Base-by-base conservation (phyloP, 805 yeast genomes). In the Saturnispora silvae region DNA sequence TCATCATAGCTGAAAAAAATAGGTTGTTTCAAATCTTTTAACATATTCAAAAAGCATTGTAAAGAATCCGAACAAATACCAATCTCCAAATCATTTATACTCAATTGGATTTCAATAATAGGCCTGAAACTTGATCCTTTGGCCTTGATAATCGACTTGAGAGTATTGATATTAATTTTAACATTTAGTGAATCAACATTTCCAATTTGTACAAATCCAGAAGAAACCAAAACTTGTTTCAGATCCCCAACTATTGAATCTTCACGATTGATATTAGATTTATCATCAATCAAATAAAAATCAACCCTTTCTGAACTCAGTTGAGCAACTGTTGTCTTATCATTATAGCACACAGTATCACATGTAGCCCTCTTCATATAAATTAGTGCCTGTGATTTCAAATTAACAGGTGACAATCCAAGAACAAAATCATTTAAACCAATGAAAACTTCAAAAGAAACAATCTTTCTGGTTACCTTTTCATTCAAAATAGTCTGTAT, bases 41-140 rank as follows among this genome's bases (percentile, higher is more conserved):
- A 45, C 7, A 82, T 49, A 43, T 81, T 94, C 2, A 75, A 43
- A 29, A 87, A 55, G 10, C 89, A 72, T 48, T 83, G 80, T 0
- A 77, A 67, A 0, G 96, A 84, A 52, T 87, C 97, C 1, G 95
- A 89, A 60, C 96, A 86, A 5, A 72, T 44, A 35, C 65, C 65
- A 8, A 76, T 49, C 33, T 68, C 69, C 22, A 77, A 31, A 34
- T 67, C 72, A 2, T 70, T 37, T 3, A 43, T 15, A 28, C 36
- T 32, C 13, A 41, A 4, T 17, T 28, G 37, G 6, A 38, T 19
- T 24, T 37, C 42, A 34, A 39, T 11, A 3, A 38, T 10, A 5
- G 41, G 20, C 13, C 14, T 30, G 1, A 58, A 41, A 43, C 31
- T n/a, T 33, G 32, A 24, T 16, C 20, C 4, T 8, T 4, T 13